A percentile compares a stretch with the other conserved stretches of the same genome.
Evolutionary conservation across 2,329 filamentous ascomycete genomes (phyloP).

Genomic region (Colletotrichum falcatum): DNA sequence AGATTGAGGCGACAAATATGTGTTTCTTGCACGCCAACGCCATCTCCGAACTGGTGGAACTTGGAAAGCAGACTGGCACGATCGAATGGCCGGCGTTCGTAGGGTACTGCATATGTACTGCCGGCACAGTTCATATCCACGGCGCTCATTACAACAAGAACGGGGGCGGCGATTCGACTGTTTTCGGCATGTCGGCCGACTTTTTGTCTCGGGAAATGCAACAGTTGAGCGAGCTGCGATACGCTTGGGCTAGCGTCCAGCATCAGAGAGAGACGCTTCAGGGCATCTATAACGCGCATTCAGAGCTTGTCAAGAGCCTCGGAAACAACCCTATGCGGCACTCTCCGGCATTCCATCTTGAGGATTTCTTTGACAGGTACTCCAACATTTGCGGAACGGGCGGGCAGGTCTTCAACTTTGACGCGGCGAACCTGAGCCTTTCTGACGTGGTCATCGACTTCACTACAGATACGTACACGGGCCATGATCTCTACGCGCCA

Average conservation of each 20-base stretch:
- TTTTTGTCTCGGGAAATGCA: conserved; percentile 84
- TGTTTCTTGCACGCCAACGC: conserved; percentile 90
- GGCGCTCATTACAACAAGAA: conserved; percentile 80
- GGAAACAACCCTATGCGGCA: conserved; percentile 77
- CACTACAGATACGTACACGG: conserved; percentile 65
- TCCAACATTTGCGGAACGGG: conserved; percentile 66
- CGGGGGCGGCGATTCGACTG: conserved; percentile 65
- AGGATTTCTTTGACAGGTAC: conserved; percentile 90
- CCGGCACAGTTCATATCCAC: conserved; percentile 89
- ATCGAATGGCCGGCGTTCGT: conserved; percentile 90
- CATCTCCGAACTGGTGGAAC: conserved; percentile 84
- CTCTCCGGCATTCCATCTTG: conserved; percentile 83
- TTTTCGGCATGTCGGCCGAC: conserved; percentile 73
- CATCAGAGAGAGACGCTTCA: conserved; percentile 85
- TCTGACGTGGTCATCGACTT: conserved; percentile 74
- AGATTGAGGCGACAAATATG: conserved; percentile 89
- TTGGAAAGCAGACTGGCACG: conserved; percentile 78
- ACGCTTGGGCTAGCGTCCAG: conserved; percentile 81
- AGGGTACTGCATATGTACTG: conserved; percentile 87
- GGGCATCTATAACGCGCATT: conserved; percentile 81
- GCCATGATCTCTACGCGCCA: conserved; percentile 61
- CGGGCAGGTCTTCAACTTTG: conserved; percentile 72
- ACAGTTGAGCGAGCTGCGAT: conserved; percentile 79
- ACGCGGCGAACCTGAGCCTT: conserved; percentile 80
- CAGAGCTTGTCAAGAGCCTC: conserved; percentile 80